Evolutionary conservation across 2,329 filamentous ascomycete genomes (phyloP), one percentile per base, ranked within the genome.

Genomic region (Purpureocillium takamizusanense): DNA sequence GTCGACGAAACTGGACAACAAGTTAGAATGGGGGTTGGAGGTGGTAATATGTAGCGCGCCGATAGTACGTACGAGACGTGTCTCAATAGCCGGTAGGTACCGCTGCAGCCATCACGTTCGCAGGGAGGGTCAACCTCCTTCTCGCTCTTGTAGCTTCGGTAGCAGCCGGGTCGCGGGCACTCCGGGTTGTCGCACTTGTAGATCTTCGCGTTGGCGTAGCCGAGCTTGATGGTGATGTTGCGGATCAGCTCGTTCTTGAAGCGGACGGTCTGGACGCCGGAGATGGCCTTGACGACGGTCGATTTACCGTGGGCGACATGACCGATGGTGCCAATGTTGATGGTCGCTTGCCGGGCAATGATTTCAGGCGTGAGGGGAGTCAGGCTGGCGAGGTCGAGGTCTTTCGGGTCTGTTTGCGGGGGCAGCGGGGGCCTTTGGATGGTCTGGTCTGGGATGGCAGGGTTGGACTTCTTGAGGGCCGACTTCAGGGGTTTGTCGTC

Each of bases 201-300:
- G 65, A 98, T 89, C 70, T 98, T 97, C 55, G 92, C 92, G 65
- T 98, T 98, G 63, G 92, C 92, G 65, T 98, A 98, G 62, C 92
- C 92, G 55, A 98, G 78, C 80, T 98, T 98, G 74, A 98, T 98
- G 56, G 92, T 98, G 59, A 98, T 98, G 66, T 98, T 98, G 59
- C 92, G 78, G 70, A 97, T 94, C 68, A 95, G 71, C 70, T 98
- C 92, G 72, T 97, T 98, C 83, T 98, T 98, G 76, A 98, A 98
- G 52, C 92, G 81, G 59, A 98, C 92, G 14, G 92, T 98, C 76
- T 98, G 92, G 47, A 98, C 92, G 46, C 92, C 92, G 2, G 92
- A 97, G 55, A 98, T 97, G 55, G 92, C 92, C 76, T 98, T 98
- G 55, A 98, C 92, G 36, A 98, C 92, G 16, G 92, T 98, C 45